Evolutionary conservation across 2,329 filamentous ascomycete genomes (phyloP).

Genomic region (Trichoderma lentiforme): DNA sequence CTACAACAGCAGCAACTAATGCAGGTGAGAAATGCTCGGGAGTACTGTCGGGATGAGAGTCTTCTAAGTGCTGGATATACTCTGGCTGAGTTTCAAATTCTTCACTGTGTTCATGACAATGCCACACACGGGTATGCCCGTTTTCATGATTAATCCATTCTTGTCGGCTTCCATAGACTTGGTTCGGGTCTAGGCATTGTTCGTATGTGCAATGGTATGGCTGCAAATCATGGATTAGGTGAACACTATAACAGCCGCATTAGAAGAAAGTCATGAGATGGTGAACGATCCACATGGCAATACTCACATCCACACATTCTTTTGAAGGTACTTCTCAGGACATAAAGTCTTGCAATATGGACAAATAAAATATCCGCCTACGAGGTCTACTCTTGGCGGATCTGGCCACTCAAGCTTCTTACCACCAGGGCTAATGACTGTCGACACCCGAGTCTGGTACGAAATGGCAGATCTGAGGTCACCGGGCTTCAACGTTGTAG

Average conservation of each 20-base stretch:
- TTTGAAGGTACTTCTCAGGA: not conserved
- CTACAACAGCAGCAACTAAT: not conserved
- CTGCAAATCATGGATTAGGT: not conserved
- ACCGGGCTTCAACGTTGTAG: not conserved
- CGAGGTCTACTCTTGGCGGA: not conserved
- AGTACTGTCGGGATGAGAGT: not conserved
- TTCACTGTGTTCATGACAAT: not conserved
- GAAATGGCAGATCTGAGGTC: not conserved
- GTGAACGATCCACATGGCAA: not conserved
- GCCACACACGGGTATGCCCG: not conserved
- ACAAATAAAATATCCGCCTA: not conserved
- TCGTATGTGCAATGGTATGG: not conserved
- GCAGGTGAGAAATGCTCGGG: not conserved
- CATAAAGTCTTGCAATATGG: not conserved
- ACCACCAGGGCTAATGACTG: not conserved
- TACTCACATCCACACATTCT: not conserved
- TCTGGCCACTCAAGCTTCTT: not conserved
- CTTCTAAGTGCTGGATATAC: not conserved
- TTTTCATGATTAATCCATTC: not conserved
- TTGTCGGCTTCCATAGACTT: not conserved
- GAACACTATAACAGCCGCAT: not conserved
- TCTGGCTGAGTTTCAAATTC: not conserved
- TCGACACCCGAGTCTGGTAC: not conserved
- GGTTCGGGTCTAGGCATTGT: not conserved
- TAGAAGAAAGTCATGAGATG: not conserved